These are phyloP conservation scores for Purpureocillium takamizusanense DNA, from an alignment of 2,329 filamentous ascomycete genomes.

Conservation along the genomic window DNA sequence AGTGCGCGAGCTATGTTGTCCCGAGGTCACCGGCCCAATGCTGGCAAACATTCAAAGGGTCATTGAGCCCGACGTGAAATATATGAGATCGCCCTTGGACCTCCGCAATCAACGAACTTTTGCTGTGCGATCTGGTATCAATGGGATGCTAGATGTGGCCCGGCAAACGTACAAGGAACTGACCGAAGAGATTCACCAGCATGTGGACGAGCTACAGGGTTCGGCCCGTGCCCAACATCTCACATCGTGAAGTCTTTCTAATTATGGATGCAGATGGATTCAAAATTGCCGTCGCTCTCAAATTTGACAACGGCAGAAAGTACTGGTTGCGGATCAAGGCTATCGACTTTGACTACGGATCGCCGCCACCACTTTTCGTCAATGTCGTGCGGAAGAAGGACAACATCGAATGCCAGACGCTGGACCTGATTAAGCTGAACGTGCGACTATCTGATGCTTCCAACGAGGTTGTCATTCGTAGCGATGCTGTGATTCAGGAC, in stretches of 20 bases:
- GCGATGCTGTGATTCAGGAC: constrained; percentile 64
- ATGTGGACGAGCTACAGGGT: constrained; percentile 59
- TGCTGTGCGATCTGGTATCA: constrained; percentile 78
- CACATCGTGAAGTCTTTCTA: too few relatives aligned
- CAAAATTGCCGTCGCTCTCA: constrained; percentile 54
- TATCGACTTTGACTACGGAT: constrained; percentile 50
- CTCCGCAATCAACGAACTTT: constrained; percentile 84
- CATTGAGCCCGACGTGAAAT: constrained; percentile 75
- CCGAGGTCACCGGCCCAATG: constrained; percentile 51
- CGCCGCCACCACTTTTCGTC: constrained; percentile 62
- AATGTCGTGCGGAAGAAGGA: constrained; percentile 66
- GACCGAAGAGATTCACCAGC: constrained; percentile 65
- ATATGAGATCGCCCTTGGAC: constrained; percentile 71
- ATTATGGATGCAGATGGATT: constrained; percentile 40
- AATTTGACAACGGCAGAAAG: constrained; percentile 67
- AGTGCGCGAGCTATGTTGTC: constrained; percentile 61
- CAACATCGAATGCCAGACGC: constrained; percentile 78
- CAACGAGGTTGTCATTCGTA: constrained; percentile 75
- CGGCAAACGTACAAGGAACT: constrained; percentile 85
- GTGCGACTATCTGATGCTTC: constrained; percentile 70
- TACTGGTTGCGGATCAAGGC: constrained; percentile 67
- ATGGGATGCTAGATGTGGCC: constrained; percentile 79
- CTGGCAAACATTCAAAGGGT: constrained; percentile 55
- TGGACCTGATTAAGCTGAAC: constrained; percentile 75
- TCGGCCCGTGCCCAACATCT: too few relatives aligned